Conservation (phyloP, 768 basidiomycete species). For the Xanthoconium purpureum region DNA sequence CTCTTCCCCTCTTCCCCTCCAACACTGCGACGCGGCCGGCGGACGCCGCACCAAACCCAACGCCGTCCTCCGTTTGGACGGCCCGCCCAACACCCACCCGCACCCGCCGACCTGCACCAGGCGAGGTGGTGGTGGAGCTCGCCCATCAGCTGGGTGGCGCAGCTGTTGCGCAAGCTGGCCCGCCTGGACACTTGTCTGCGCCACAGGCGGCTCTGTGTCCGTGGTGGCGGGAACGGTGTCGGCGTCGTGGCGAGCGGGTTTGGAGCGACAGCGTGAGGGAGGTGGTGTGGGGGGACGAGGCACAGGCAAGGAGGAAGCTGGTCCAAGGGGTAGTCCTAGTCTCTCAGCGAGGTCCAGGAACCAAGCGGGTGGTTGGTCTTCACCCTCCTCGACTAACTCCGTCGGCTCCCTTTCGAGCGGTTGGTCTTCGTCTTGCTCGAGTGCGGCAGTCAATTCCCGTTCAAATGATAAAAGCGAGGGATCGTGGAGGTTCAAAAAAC, state of each 20-base stretch:
- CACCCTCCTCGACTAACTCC: background rate
- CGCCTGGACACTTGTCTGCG: slow-evolving; percentile 5
- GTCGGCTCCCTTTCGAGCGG: background rate
- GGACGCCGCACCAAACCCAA: background rate
- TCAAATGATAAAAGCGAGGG: background rate
- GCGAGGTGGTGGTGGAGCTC: background rate
- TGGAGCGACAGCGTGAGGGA: background rate
- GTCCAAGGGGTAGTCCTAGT: background rate
- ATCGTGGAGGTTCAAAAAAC: background rate
- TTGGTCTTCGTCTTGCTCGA: background rate
- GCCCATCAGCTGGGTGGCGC: background rate
- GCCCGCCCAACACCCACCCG: background rate
- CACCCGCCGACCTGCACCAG: background rate
- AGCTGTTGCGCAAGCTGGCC: background rate
- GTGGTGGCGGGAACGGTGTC: background rate
- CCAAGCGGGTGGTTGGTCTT: background rate
- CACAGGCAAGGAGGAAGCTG: background rate
- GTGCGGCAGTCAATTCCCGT: background rate
- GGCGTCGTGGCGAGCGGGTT: background rate
- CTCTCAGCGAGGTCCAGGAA: background rate
- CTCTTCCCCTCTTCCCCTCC: background rate
- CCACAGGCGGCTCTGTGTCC: background rate
- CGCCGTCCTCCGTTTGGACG: background rate
- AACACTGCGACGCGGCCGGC: background rate
- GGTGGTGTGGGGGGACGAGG: slow-evolving; percentile 12